Evolutionary conservation across 2,329 filamentous ascomycete genomes (phyloP), one percentile per base, ranked within the genome.

Genomic region (Dactylonectria macrodidyma): DNA sequence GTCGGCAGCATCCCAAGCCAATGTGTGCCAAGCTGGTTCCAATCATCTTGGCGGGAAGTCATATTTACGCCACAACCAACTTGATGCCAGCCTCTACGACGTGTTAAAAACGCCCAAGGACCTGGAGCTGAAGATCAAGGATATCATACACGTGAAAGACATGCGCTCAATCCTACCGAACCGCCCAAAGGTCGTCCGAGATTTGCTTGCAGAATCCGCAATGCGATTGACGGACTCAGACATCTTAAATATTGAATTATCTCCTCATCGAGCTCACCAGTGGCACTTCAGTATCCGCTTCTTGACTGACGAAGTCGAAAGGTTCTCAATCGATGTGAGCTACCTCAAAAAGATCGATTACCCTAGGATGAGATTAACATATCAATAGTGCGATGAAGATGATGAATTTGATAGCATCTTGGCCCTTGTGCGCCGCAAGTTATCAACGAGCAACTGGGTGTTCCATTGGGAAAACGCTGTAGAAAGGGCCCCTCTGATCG

Each of bases 51-150:
- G 14, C 16, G n/a, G 8, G 41, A 44, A 4, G 14, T 44, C 41
- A 8, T 44, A 41, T 41, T n/a, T 11, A 16, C 2, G 38, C 22
- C 26, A 5, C 24, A 7, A 52, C 11, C 19, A 8, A 9, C 19
- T 12, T 1, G 1, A 1, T 8, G 41, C 41, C n/a, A n/a, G 8
- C 14, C n/a, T 44, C 26, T 52, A 52, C 6, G 24, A 52, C 30
- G 50, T 52, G 14, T 16, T 52, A 5, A 52, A 36, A 38, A 54
- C 51, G 2, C 51, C 51, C 33, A 34, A 54, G 12, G 51, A 54
- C 16, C 33, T 54, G 10, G 51, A 30, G 7, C 5, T 54, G 26
- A n/a, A 10, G 1, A 12, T 5, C 14, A 19, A 34, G 2, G 16
- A 38, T 3, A 38, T 8, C 33, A 54, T 54, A 22, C 51, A 54